Conservation (phyloP, 306 rosid genomes). For the Dryas alaskensis region DNA sequence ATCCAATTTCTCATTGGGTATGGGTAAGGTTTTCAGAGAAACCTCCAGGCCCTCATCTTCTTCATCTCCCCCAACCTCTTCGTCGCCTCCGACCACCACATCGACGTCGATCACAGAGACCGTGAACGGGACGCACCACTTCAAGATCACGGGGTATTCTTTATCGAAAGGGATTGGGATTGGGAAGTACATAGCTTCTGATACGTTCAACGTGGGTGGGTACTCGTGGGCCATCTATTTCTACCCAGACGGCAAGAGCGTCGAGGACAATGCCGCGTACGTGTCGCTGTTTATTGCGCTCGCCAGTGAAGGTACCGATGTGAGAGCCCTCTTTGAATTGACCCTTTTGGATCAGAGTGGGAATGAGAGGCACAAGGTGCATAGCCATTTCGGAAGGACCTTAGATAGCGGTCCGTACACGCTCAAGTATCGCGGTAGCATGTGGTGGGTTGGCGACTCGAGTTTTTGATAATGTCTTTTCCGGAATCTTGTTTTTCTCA, state of each 20-base stretch:
- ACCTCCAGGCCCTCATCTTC: conserved; percentile 49
- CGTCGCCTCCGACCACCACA: conserved; percentile 47
- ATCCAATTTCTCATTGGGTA: conserved; percentile 32
- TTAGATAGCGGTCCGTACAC: conserved; percentile 88
- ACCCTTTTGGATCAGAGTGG: conserved; percentile 96
- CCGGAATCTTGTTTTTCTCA: neutral
- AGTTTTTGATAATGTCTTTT: neutral
- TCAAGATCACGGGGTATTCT: conserved; percentile 75
- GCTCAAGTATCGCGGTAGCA: conserved; percentile 86
- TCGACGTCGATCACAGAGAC: conserved; percentile 75
- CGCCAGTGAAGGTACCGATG: conserved; percentile 86
- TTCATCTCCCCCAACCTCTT: conserved; percentile 30
- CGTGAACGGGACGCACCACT: conserved; percentile 69
- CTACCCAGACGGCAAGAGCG: conserved; percentile 87
- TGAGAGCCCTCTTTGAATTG: conserved; percentile 79
- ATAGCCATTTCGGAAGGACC: conserved; percentile 84
- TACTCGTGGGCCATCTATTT: conserved; percentile 88
- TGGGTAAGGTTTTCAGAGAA: conserved; percentile 72
- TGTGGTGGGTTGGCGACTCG: conserved; percentile 60
- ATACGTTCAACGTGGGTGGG: conserved; percentile 76
- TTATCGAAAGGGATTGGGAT: conserved; percentile 72
- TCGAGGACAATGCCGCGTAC: conserved; percentile 72
- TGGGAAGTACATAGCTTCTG: conserved; percentile 75
- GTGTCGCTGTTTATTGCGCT: conserved; percentile 87
- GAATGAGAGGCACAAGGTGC: conserved; percentile 84